phyloP scores from a whole-genome alignment of 345 rosid species.

The Gossypium bickii region DNA sequence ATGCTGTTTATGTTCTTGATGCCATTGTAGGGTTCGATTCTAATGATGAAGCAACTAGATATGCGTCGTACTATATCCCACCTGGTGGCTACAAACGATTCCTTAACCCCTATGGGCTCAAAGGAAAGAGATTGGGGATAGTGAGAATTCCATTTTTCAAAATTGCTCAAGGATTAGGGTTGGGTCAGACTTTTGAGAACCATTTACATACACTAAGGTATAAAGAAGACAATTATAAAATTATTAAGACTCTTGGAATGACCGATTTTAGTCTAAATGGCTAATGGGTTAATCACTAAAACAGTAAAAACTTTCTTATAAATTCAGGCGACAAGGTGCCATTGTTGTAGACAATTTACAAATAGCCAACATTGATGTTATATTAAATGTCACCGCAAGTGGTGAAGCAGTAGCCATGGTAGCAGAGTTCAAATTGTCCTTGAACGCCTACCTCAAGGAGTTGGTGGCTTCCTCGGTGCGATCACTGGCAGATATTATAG shows the following conservation, averaged over 20 bases:
- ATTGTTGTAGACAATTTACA: slow-evolving; percentile 38
- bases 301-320: not conserved
- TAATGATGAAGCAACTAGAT: slow-evolving; percentile 41
- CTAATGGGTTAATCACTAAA: not conserved
- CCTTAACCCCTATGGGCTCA: slow-evolving; percentile 41
- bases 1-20: slow-evolving; percentile 57
- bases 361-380: slow-evolving; percentile 33
- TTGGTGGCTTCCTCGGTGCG: slow-evolving; percentile 49
- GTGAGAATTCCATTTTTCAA: slow-evolving; percentile 35
- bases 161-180: not conserved
- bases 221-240: not conserved
- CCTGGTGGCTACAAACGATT: slow-evolving; percentile 47
- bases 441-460: slow-evolving; percentile 44
- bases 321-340: slow-evolving; percentile 48
- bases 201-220: slow-evolving; percentile 51
- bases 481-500: slow-evolving; percentile 54
- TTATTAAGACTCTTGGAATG: not conserved
- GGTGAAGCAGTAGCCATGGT: slow-evolving; percentile 34
- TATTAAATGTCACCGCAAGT: slow-evolving; percentile 16
- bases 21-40: slow-evolving; percentile 51
- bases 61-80: slow-evolving; percentile 43
- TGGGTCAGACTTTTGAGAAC: slow-evolving; percentile 26
- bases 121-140: slow-evolving; percentile 54
- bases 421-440: slow-evolving; percentile 54
- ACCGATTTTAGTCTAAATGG: not conserved